Percentiles rank a stretch among this genome's conserved stretches.
Evolutionary conservation across 2,329 filamentous ascomycete species (phyloP).

Genomic region (Pyrenophora seminiperda): DNA sequence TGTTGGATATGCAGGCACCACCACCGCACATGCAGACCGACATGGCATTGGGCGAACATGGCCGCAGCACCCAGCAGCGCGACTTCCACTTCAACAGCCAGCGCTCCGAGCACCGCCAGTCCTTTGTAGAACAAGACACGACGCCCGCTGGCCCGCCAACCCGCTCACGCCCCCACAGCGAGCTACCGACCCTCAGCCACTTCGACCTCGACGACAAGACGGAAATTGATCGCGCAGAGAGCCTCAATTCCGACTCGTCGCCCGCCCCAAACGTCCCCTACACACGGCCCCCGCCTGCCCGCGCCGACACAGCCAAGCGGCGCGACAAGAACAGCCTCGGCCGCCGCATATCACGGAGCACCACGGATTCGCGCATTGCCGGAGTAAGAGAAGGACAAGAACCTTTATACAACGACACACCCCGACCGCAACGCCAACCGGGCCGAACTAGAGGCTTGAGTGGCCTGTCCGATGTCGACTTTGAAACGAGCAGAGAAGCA

Average conservation of each 20-base stretch:
- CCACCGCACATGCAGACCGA: constrained; percentile 29
- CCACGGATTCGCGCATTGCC: constrained; percentile 5
- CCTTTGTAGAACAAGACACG: constrained; percentile 11
- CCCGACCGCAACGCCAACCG: constrained; percentile 3
- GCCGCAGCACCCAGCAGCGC: constrained; percentile 24
- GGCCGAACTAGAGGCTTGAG: constrained; percentile 10
- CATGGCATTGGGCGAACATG: constrained; percentile 20
- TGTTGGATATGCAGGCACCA: constrained; percentile 8
- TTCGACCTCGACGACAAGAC: constrained; percentile 21
- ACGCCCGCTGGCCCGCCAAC: constrained; percentile 20
- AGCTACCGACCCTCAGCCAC: constrained; percentile 20
- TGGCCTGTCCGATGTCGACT: constrained; percentile 6
- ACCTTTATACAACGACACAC: constrained; percentile 9
- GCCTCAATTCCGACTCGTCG: constrained; percentile 11
- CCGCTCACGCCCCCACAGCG: constrained; percentile 20
- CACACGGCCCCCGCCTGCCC: constrained; percentile 1
- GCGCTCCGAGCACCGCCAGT: constrained; percentile 39
- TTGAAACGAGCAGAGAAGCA: constrained; percentile 5
- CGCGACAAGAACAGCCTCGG: constrained; percentile 3
- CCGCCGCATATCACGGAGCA: constrained; percentile 9
- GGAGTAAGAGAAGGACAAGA: constrained; percentile 10
- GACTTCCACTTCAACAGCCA: constrained; percentile 44
- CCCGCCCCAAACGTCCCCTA: constrained; percentile 26
- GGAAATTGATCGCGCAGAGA: constrained; percentile 19
- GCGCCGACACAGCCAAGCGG: constrained; percentile 2